Base-by-base conservation (phyloP, 352 stramenopile species). In the Globisporangium spiculum region DNA sequence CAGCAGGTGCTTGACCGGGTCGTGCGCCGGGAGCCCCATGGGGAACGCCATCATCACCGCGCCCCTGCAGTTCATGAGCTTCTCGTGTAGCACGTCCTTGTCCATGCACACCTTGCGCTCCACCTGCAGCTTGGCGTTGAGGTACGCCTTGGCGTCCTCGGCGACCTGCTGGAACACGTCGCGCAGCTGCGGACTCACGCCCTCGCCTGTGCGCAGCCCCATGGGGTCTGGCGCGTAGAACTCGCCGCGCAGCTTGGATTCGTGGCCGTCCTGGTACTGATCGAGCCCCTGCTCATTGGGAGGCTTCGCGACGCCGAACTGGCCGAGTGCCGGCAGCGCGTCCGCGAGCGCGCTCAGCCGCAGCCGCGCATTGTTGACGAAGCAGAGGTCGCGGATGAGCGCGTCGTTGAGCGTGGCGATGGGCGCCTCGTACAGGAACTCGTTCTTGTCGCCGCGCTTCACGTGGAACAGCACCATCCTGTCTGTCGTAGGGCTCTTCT, bases 41-140 rank as follows among this genome's bases (percentile, higher is more conserved):
- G 97, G 97, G 73, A 97, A 99, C n/a, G 92, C 92, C 81, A 97
- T 97, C 65, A 83, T 96, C 36, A 98, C 90, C 9, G 93, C 93
- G 22, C 91, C 93, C 6, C 91, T 79, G 48, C 98, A 93, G 72
- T 96, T 97, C 66, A 92, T 81, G 50, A 99, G 81, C 73, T 98
- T 98, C 68, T 99, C 94, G 32, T 94, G 61, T 22, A 99, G 75
- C 14, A 81, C 75, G 6, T 74, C 73, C 53, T 85, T 70, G 24
- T 77, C 84, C 36, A 94, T 75, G 41, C 74, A 72, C 30, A 93
- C 71, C 53, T 91, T 86, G n/a, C 73, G 80, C 26, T 75, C 69
- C 18, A 97, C 79, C 67, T 96, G 86, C 9, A 80, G 76, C 72
- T 87, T 80, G 56, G 73, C 81, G 66, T 91, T 80, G 54, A 97